Percentiles rank a stretch among this genome's conserved stretches.
These are phyloP conservation scores for Flaveria bidentis DNA, from an alignment of 129 eudicot genomes.

Conservation along the genomic window DNA sequence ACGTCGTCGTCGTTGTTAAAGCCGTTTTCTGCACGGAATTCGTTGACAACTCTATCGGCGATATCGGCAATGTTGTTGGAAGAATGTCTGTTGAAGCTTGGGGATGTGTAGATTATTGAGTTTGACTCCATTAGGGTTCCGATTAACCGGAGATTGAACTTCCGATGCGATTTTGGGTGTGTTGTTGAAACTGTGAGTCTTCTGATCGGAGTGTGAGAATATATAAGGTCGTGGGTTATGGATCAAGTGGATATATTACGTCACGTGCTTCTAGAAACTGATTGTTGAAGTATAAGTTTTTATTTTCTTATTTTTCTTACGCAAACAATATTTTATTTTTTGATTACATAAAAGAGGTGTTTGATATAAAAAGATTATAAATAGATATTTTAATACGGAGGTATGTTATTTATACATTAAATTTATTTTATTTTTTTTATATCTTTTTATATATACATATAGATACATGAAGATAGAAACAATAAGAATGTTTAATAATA, in stretches of 20 bases:
- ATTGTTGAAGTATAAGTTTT: neutral
- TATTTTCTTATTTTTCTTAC: too few relatives aligned
- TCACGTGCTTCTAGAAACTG: slow-evolving; percentile 11
- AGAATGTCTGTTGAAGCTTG: slow-evolving; percentile 63
- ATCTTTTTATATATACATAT: too few relatives aligned
- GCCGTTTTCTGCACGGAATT: slow-evolving; percentile 30
- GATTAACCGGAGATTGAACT: neutral
- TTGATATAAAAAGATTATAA: too few relatives aligned
- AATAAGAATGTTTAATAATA: too few relatives aligned
- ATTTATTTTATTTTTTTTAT: too few relatives aligned
- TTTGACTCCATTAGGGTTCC: slow-evolving; percentile 44
- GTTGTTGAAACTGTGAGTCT: neutral
- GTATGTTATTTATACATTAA: too few relatives aligned
- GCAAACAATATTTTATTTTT: too few relatives aligned
- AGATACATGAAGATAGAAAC: too few relatives aligned
- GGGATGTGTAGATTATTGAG: slow-evolving; percentile 35
- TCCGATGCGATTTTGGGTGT: neutral
- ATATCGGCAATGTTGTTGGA: slow-evolving; percentile 40
- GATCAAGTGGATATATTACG: slow-evolving; percentile 5
- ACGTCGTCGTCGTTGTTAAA: slow-evolving; percentile 15
- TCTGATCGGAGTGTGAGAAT: neutral
- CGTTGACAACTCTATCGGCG: slow-evolving; percentile 61
- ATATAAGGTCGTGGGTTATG: slow-evolving; percentile 18
- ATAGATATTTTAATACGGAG: too few relatives aligned
- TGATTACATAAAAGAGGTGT: too few relatives aligned